Percentiles rank a stretch among this genome's conserved stretches.
Conservation (phyloP, 495 filamentous ascomycete genomes). For the Mytilinidion resinicola region DNA sequence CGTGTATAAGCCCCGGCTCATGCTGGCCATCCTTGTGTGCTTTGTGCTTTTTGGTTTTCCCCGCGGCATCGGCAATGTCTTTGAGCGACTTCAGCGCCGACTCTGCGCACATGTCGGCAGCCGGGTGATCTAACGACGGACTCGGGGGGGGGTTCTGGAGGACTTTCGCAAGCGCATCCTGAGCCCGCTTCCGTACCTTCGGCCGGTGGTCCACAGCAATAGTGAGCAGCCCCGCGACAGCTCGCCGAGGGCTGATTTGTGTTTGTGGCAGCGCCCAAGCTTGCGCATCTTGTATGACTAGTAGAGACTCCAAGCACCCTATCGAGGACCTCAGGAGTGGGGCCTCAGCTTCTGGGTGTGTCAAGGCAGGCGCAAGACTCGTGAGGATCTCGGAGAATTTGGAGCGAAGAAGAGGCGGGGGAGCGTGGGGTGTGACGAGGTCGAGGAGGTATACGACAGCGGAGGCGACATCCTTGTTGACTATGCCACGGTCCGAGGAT, state of each 20-base stretch:
- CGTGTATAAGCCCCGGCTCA: constrained; percentile 81
- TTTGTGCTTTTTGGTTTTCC: constrained; percentile 61
- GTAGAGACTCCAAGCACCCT: constrained; percentile 80
- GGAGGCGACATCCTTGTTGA: constrained; percentile 77
- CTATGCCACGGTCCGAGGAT: constrained; percentile 51
- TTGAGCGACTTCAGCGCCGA: constrained; percentile 70
- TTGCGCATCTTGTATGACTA: constrained; percentile 78
- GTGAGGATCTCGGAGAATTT: constrained; percentile 92
- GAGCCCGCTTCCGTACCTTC: constrained; percentile 90
- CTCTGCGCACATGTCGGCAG: constrained; percentile 91
- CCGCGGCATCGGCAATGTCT: constrained; percentile 57
- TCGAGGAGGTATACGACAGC: constrained; percentile 96
- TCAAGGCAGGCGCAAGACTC: constrained; percentile 74
- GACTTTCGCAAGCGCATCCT: constrained; percentile 79
- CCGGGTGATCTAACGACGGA: constrained; percentile 86
- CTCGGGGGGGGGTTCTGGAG: constrained; percentile 78
- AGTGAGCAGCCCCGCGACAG: constrained; percentile 76
- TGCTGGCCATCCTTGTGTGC: constrained; percentile 44
- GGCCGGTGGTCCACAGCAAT: constrained; percentile 82
- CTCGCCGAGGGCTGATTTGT: constrained; percentile 80
- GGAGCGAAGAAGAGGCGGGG: constrained; percentile 74
- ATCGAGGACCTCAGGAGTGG: constrained; percentile 83
- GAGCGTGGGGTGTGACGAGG: constrained; percentile 73
- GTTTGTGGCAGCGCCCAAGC: constrained; percentile 81
- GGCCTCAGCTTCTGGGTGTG: constrained; percentile 75